phyloP scores from a whole-genome alignment of 306 rosid genomes.

The Vigna angularis region DNA sequence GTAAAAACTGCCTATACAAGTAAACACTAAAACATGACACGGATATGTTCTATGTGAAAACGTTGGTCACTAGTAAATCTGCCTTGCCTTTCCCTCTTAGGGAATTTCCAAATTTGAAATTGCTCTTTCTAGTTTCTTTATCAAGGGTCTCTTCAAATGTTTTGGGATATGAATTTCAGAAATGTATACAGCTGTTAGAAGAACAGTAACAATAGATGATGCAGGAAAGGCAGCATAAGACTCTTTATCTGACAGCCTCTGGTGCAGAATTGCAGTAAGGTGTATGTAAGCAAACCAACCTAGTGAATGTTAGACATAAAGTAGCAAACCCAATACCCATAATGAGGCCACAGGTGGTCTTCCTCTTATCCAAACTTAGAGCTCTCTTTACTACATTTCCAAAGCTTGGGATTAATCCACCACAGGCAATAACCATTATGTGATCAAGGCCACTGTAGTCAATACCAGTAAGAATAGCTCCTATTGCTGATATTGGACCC shows the following conservation, averaged over 20 bases:
- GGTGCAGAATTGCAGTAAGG: slow-evolving; percentile 99
- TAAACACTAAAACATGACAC: slow-evolving; percentile 39
- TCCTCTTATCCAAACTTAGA: slow-evolving; percentile 69
- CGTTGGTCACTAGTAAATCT: slow-evolving; percentile 8
- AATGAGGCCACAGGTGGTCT: slow-evolving; percentile 72
- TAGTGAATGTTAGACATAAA: slow-evolving; percentile 85
- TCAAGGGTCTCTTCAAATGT: slow-evolving; percentile 39
- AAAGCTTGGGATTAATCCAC: slow-evolving; percentile 89
- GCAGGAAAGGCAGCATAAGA: slow-evolving; percentile 32
- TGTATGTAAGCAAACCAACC: slow-evolving; percentile 96
- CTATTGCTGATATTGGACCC: slow-evolving; percentile 94
- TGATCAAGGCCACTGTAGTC: slow-evolving; percentile 96
- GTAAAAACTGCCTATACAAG: slow-evolving; percentile 40
- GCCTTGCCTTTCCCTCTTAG: background rate
- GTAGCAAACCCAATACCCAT: slow-evolving; percentile 75
- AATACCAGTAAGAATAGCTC: slow-evolving; percentile 92
- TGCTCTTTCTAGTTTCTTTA: slow-evolving; percentile 33
- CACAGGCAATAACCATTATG: slow-evolving; percentile 92
- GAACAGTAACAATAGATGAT: slow-evolving; percentile 27
- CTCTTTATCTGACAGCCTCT: slow-evolving; percentile 82
- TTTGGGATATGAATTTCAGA: slow-evolving; percentile 29
- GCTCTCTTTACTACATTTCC: slow-evolving; percentile 73
- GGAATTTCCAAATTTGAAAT: slow-evolving; percentile 29
- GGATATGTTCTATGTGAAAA: slow-evolving; percentile 29
- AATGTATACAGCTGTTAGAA: slow-evolving; percentile 12